Evolutionary conservation across 306 rosid species (phyloP).

Genomic region (Lagenaria siceraria): DNA sequence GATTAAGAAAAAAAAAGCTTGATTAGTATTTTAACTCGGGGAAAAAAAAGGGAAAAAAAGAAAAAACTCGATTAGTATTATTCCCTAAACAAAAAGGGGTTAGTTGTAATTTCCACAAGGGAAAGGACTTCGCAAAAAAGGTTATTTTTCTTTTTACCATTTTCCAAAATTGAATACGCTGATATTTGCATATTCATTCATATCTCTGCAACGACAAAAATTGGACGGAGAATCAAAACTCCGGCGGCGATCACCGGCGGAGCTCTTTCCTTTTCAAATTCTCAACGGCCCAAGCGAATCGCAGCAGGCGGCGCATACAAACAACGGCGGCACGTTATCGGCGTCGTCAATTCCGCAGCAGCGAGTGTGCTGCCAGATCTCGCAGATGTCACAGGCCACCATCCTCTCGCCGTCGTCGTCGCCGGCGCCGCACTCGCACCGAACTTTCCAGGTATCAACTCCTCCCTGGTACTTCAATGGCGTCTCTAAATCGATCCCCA

Average conservation of each 20-base stretch:
- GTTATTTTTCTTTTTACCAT: not conserved
- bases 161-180: not conserved
- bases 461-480: constrained; percentile 57
- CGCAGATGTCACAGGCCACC: constrained; percentile 84
- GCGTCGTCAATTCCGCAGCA: constrained; percentile 18
- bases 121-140: not conserved
- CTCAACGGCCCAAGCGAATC: not conserved
- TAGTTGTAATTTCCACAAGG: not conserved
- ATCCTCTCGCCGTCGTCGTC: constrained; percentile 91
- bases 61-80: not conserved
- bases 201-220: not conserved
- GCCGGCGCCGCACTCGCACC: constrained; percentile 71
- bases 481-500: constrained; percentile 30
- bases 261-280: not conserved
- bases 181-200: not conserved
- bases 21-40: too few species aligned
- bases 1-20: too few species aligned
- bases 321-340: constrained; percentile 1
- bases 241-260: not conserved
- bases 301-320: constrained; percentile 7
- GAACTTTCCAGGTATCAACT: constrained; percentile 58
- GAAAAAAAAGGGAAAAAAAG: too few species aligned
- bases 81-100: not conserved
- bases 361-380: constrained; percentile 79
- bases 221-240: not conserved